Evolutionary conservation across 2,329 filamentous ascomycete genomes (phyloP).

Genomic region (Intubia oerlemansii): DNA sequence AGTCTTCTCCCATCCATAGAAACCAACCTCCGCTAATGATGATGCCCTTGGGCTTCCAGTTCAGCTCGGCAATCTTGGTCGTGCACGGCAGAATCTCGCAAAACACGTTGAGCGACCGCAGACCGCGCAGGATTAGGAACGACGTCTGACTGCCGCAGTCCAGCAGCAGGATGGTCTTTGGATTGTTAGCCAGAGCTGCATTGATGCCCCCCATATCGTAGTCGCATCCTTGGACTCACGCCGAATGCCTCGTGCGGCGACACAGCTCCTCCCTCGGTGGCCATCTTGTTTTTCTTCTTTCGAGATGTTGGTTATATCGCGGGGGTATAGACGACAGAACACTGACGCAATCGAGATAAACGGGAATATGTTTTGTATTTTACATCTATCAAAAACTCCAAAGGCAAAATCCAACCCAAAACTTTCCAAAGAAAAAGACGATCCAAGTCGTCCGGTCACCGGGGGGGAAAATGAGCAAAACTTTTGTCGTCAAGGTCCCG

Average conservation of each 20-base stretch:
- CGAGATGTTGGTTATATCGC: too few species aligned
- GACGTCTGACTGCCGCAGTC: conserved; percentile 54
- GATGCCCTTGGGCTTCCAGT: conserved; percentile 66
- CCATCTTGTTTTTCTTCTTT: conserved; percentile 1
- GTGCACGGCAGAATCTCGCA: conserved; percentile 79
- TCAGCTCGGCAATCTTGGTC: conserved; percentile 54
- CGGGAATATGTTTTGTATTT: too few species aligned
- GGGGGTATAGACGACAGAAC: too few species aligned
- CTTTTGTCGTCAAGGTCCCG: too few species aligned
- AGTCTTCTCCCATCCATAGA: background rate
- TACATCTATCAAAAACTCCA: too few species aligned
- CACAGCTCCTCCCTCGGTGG: background rate
- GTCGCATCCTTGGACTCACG: too few species aligned
- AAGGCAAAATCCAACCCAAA: too few species aligned
- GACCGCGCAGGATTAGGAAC: conserved; percentile 53
- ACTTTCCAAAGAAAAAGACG: too few species aligned
- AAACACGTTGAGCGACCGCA: conserved; percentile 52
- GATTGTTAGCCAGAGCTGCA: background rate
- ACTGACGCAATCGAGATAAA: too few species aligned
- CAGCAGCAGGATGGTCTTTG: conserved; percentile 45
- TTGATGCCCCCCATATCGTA: background rate
- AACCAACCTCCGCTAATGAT: conserved; percentile 29
- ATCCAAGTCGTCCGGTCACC: too few species aligned
- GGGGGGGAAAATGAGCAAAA: too few species aligned
- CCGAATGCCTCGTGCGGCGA: background rate